Evolutionary conservation across 805 yeast species (phyloP).

Genomic region (Candida silvicultrix): DNA sequence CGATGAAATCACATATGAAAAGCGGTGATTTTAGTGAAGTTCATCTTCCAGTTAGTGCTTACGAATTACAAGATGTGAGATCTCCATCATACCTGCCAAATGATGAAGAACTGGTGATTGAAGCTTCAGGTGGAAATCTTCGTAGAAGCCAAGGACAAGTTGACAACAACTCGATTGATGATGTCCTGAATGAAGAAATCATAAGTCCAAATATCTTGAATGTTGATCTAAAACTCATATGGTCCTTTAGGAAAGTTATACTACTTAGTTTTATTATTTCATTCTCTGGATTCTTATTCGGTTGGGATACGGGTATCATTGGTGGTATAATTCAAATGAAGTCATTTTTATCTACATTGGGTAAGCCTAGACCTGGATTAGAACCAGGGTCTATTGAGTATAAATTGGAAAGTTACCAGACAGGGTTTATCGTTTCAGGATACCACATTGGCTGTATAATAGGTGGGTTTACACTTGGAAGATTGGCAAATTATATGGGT

Average conservation of each 20-base stretch:
- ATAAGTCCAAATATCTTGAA: neutral
- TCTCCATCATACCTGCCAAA: too few species aligned
- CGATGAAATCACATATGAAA: too few species aligned
- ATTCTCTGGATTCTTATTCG: slow-evolving; percentile 67
- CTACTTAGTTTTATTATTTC: slow-evolving; percentile 50
- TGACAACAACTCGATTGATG: neutral
- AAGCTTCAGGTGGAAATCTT: too few species aligned
- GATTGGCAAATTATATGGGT: slow-evolving; percentile 53
- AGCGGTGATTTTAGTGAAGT: too few species aligned
- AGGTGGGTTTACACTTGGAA: slow-evolving; percentile 58
- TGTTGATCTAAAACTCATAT: neutral
- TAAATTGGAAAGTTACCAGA: slow-evolving; percentile 32
- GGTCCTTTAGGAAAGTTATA: slow-evolving; percentile 10
- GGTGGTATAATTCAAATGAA: slow-evolving; percentile 64
- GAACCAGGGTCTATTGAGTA: slow-evolving; percentile 3
- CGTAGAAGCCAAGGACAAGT: too few species aligned
- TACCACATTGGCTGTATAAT: slow-evolving; percentile 68
- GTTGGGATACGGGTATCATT: slow-evolving; percentile 73
- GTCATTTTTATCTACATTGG: slow-evolving; percentile 47
- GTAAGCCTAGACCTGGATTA: slow-evolving; percentile 25
- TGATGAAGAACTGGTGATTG: too few species aligned
- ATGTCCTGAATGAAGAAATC: neutral
- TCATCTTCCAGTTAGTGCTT: too few species aligned
- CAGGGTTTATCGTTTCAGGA: slow-evolving; percentile 46
- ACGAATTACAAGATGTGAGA: too few species aligned